Evolutionary conservation across 2,329 filamentous ascomycete species (phyloP), one percentile per base, ranked within the genome.

Genomic region (Penicillium palitans): DNA sequence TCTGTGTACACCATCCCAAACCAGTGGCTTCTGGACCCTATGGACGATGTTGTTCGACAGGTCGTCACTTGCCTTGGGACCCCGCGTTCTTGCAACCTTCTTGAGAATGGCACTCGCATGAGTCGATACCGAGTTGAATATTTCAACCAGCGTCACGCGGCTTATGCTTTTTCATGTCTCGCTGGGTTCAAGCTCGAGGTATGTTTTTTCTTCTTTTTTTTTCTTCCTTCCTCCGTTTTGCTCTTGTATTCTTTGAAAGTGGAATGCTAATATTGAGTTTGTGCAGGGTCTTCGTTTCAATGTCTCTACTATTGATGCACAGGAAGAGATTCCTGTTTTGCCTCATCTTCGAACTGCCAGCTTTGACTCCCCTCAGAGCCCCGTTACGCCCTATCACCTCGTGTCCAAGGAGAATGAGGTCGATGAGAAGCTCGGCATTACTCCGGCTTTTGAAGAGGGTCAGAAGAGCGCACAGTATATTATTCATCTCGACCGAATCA

Each of bases 91-190:
- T 46, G 33, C 24, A 19, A 33, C 3, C 24, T 42, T 5, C 13
- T 33, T 8, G 41, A 40, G 40, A 33, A 33, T 1, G 31, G 41
- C 10, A 10, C 40, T 1, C 25, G 17, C 15, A 12, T 31, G 48
- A 44, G 19, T 6, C 35, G 31, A 12, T 57, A 45, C 35, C 25
- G n/a, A 4, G 41, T 57, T 5, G 41, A 52, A 52, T 57, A 45
- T 19, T 46, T 25, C 33, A 57, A 46, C 41, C 24, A 27, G 13
- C 35, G 25, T 19, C 40, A 52, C 35, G 41, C 48, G 1, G 10
- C 19, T 21, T 46, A 46, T 33, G 55, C 55, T n/a, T 46, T 57
- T 21, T 31, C 55, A 0, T 51, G 53, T 10, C 46, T 56, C 13
- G 17, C 10, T 29, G 47, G 39, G 2, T 44, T 51, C 6, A 27